phyloP scores from a whole-genome alignment of 345 rosid species.

The Corchorus olitorius region DNA sequence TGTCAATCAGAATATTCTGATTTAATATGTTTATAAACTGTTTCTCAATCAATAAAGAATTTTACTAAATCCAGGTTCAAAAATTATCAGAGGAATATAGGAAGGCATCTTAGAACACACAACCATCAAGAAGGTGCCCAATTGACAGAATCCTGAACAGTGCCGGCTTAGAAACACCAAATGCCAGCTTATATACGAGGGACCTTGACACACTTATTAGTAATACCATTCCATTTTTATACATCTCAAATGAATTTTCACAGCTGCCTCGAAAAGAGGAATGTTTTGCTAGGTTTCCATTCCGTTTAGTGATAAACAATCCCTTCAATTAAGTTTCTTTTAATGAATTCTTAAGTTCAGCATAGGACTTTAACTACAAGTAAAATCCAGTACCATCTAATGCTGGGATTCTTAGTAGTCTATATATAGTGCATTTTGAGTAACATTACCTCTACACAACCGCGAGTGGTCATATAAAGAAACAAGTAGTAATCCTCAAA shows the following conservation, averaged over 20 bases:
- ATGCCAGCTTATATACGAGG: not conserved
- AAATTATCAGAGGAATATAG: not conserved
- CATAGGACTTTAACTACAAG: not conserved
- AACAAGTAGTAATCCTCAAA: not conserved
- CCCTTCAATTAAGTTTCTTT: not conserved
- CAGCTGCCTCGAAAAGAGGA: not conserved
- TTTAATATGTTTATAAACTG: not conserved
- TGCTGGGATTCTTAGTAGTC: not conserved
- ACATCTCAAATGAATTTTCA: not conserved
- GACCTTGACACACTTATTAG: not conserved
- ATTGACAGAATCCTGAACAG: too few relatives aligned
- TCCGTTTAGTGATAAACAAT: not conserved
- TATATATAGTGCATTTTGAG: not conserved
- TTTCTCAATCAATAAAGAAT: not conserved
- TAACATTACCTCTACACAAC: not conserved
- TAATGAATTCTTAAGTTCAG: not conserved
- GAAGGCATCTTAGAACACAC: not conserved
- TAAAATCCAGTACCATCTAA: not conserved
- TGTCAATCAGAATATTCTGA: conserved; percentile 1
- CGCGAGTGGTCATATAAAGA: not conserved
- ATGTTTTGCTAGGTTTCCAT: not conserved
- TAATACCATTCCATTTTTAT: not conserved
- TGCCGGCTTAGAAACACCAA: not conserved
- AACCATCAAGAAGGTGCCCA: too few relatives aligned
- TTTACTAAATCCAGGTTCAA: not conserved